phyloP scores from a whole-genome alignment of 2,329 filamentous ascomycete species.

The Hymenoscyphus infarciens region DNA sequence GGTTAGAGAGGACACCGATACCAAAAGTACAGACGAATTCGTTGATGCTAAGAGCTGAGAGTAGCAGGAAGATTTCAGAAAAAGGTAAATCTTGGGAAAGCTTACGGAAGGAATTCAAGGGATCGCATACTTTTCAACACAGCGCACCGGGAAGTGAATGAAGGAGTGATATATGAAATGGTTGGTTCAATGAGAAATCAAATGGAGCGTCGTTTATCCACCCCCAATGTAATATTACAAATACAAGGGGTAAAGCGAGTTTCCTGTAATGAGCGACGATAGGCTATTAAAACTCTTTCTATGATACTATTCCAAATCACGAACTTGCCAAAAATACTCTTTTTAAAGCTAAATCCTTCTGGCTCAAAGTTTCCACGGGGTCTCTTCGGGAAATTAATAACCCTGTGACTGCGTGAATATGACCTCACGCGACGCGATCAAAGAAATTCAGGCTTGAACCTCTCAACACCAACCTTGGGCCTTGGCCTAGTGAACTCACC shows the following conservation, averaged over 20 bases:
- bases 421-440: not conserved
- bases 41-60: conserved; percentile 29
- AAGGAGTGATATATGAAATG: not conserved
- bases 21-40: conserved; percentile 34
- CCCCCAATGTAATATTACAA: not conserved
- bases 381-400: not conserved
- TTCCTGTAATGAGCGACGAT: not conserved
- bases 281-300: not conserved
- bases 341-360: too few species aligned
- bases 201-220: not conserved
- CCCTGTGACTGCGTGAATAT: not conserved
- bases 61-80: not conserved
- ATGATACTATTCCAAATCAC: not conserved
- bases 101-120: not conserved
- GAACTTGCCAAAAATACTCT: not conserved
- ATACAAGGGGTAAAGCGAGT: not conserved
- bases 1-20: conserved; percentile 32
- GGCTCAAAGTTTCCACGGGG: not conserved
- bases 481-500: not conserved
- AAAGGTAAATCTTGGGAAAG: not conserved
- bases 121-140: not conserved
- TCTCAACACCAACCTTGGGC: not conserved
- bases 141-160: not conserved
- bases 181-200: not conserved
- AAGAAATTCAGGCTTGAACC: not conserved